Conservation (phyloP, 805 yeast genomes). For the Wickerhamiella qilinensis region DNA sequence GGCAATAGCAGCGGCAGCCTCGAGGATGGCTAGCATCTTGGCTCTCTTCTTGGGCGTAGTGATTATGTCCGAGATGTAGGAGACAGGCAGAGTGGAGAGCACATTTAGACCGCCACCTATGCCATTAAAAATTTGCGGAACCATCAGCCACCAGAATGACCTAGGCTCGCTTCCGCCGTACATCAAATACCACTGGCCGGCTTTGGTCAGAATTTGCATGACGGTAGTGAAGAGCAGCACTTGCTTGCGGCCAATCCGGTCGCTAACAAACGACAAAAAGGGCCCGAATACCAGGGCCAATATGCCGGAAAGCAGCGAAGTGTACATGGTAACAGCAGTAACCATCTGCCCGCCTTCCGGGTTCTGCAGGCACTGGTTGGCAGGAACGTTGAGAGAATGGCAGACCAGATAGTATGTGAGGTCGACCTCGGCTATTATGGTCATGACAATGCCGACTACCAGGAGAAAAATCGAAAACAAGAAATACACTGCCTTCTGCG, state of each 20-base stretch:
- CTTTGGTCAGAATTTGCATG: too few relatives aligned
- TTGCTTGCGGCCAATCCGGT: conserved; percentile 14
- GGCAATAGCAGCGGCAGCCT: conserved; percentile 12
- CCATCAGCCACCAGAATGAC: conserved; percentile 13
- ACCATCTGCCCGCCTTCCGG: too few relatives aligned
- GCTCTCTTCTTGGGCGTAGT: conserved; percentile 12
- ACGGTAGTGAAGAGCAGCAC: conserved; percentile 6
- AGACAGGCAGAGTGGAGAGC: conserved; percentile 8
- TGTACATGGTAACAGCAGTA: too few relatives aligned
- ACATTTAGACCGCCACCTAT: conserved; percentile 14
- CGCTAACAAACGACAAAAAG: conserved; percentile 12
- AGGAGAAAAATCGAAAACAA: too few relatives aligned
- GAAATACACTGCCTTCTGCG: too few relatives aligned
- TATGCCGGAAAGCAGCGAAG: not conserved
- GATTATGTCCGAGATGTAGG: conserved; percentile 14
- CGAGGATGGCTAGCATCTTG: conserved; percentile 10
- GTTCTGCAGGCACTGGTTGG: too few relatives aligned
- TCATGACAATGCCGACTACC: too few relatives aligned
- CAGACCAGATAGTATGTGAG: too few relatives aligned
- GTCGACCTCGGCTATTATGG: too few relatives aligned
- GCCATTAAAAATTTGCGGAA: conserved; percentile 10
- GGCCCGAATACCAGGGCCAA: conserved; percentile 8
- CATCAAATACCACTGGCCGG: conserved; percentile 14
- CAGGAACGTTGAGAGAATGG: too few relatives aligned
- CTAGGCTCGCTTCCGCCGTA: conserved; percentile 9